Percentiles rank a stretch among this genome's conserved stretches.
phyloP scores from a whole-genome alignment of 441 rosid genomes.

The Arabidopsis hybrid region DNA sequence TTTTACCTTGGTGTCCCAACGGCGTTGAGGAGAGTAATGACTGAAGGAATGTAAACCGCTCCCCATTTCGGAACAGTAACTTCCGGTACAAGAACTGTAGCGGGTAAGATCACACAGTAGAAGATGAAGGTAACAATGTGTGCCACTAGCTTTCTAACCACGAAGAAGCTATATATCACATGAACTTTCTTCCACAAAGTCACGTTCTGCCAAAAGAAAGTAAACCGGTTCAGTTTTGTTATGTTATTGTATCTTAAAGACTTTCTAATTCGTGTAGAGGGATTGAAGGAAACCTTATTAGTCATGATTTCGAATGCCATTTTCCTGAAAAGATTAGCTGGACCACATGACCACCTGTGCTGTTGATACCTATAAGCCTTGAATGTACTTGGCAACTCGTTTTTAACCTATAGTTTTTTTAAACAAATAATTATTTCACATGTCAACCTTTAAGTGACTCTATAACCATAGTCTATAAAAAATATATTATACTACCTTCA shows the following conservation, averaged over 20 bases:
- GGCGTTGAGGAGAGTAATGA: conserved; percentile 79
- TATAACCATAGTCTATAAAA: neutral
- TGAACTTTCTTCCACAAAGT: conserved; percentile 82
- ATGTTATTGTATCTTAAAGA: neutral
- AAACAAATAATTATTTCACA: neutral
- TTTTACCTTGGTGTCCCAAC: conserved; percentile 92
- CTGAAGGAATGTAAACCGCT: conserved; percentile 82
- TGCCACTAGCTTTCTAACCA: conserved; percentile 84
- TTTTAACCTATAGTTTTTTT: conserved; percentile 67
- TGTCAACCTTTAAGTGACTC: neutral
- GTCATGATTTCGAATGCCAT: conserved; percentile 68
- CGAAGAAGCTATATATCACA: conserved; percentile 91
- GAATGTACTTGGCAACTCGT: conserved; percentile 90
- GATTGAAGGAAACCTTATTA: conserved; percentile 58
- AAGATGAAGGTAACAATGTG: conserved; percentile 86
- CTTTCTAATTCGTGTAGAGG: neutral
- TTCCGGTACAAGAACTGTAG: conserved; percentile 90
- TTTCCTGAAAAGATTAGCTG: conserved; percentile 93
- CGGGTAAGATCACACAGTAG: conserved; percentile 84
- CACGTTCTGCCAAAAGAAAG: conserved; percentile 66
- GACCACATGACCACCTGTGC: conserved; percentile 97
- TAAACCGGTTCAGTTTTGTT: neutral
- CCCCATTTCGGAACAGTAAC: conserved; percentile 90
- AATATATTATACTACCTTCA: conserved; percentile 56
- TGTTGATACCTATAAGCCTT: conserved; percentile 89